Conservation (phyloP, 208 protist species). For the Leishmania aethiopica region DNA sequence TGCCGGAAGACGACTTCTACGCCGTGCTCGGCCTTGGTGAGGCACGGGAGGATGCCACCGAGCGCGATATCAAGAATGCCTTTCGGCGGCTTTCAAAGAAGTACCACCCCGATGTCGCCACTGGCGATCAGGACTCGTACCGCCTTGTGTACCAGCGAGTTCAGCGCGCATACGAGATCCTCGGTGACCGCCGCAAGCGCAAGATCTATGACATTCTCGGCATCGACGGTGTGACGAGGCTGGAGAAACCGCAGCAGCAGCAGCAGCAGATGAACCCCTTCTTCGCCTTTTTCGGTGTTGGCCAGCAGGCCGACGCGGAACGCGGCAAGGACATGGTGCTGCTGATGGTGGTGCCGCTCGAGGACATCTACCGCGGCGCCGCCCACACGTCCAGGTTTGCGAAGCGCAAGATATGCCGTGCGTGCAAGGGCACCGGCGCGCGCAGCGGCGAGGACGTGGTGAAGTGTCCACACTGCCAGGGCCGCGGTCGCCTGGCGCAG, state of each 20-base stretch:
- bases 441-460: slow-evolving; percentile 31
- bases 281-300: slow-evolving; percentile 34
- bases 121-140: slow-evolving; percentile 41
- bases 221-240: slow-evolving; percentile 79
- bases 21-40: slow-evolving; percentile 62
- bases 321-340: slow-evolving; percentile 39
- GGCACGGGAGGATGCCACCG: slow-evolving; percentile 69
- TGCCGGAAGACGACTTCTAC: slow-evolving; percentile 75
- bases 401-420: slow-evolving; percentile 88
- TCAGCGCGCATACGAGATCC: slow-evolving; percentile 90
- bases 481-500: slow-evolving; percentile 63
- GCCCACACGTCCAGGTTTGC: slow-evolving; percentile 70
- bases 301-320: slow-evolving; percentile 44
- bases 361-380: slow-evolving; percentile 94
- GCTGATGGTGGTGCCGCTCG: slow-evolving; percentile 81
- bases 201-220: slow-evolving; percentile 94
- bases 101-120: slow-evolving; percentile 85
- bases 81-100: slow-evolving; percentile 79
- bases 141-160: slow-evolving; percentile 78
- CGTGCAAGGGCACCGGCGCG: slow-evolving; percentile 77
- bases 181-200: slow-evolving; percentile 86
- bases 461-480: slow-evolving; percentile 66
- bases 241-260: slow-evolving; percentile 51
- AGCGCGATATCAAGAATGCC: slow-evolving; percentile 77
- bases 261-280: slow-evolving; percentile 42